These are phyloP conservation scores for Suillus discolor DNA, from an alignment of 768 basidiomycete species.

Conservation along the genomic window DNA sequence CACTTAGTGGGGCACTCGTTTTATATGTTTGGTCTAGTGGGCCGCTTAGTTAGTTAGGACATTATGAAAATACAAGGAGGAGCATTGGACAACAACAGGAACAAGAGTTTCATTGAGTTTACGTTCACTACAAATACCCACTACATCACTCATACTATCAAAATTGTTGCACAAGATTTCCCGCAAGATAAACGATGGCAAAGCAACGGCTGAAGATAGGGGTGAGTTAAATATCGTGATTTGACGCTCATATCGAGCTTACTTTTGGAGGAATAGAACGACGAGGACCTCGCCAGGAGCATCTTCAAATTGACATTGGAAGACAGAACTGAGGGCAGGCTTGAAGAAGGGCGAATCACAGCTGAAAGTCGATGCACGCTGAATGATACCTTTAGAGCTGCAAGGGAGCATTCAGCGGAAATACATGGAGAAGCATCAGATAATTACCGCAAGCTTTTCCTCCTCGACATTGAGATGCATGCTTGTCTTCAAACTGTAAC, in stretches of 20 bases:
- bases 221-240: background rate
- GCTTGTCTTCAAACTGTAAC: background rate
- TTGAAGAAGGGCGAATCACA: background rate
- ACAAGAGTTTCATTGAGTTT: background rate
- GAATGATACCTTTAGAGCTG: background rate
- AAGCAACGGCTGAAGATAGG: background rate
- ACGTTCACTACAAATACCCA: background rate
- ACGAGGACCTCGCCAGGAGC: background rate
- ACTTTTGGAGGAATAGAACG: background rate
- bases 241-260: background rate
- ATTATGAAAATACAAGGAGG: no score
- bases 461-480: background rate
- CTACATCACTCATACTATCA: background rate
- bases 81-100: no score
- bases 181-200: background rate
- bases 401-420: background rate
- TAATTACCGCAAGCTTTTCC: background rate
- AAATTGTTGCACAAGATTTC: background rate
- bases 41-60: no score
- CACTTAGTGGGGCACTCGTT: background rate
- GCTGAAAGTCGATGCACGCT: background rate
- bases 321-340: background rate
- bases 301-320: slow-evolving; percentile 1
- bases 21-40: no score
- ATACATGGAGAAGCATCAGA: background rate